Evolutionary conservation across 2,329 filamentous ascomycete genomes (phyloP).

Genomic region (Colletotrichum sp.): DNA sequence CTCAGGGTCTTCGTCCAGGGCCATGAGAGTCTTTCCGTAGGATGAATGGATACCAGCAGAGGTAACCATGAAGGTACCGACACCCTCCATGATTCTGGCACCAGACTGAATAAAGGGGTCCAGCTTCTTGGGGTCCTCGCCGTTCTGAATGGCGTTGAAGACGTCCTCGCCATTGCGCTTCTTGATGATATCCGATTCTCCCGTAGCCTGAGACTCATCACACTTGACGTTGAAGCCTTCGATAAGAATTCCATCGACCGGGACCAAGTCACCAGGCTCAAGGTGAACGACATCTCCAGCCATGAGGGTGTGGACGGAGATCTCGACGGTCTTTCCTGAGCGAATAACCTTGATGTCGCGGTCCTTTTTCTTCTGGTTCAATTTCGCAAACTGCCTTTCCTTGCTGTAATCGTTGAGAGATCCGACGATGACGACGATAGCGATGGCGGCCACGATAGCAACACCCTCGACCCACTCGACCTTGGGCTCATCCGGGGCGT

Average conservation of each 20-base stretch:
- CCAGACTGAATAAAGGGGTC: constrained; percentile 89
- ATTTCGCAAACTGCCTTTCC: constrained; percentile 77
- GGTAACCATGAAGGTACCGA: constrained; percentile 77
- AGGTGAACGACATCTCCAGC: constrained; percentile 74
- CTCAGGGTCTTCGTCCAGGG: constrained; percentile 74
- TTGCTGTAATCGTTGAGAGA: constrained; percentile 83
- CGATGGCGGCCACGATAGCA: constrained; percentile 80
- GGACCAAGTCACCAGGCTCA: constrained; percentile 77
- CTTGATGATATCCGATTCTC: constrained; percentile 77
- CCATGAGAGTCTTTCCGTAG: constrained; percentile 78
- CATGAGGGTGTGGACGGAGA: constrained; percentile 72
- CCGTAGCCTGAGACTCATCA: constrained; percentile 80
- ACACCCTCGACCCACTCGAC: constrained; percentile 76
- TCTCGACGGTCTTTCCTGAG: constrained; percentile 71
- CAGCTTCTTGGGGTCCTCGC: constrained; percentile 71
- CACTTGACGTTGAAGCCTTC: constrained; percentile 77
- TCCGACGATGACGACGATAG: constrained; percentile 77
- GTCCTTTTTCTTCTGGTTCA: constrained; percentile 82
- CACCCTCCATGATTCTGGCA: constrained; percentile 76
- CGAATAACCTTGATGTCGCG: constrained; percentile 74
- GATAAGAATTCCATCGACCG: constrained; percentile 76
- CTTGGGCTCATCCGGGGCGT: constrained; percentile 44
- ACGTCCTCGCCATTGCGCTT: constrained; percentile 73
- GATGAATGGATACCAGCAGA: constrained; percentile 76
- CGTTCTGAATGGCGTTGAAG: constrained; percentile 69